phyloP scores from a whole-genome alignment of 768 basidiomycete species.

The Trametes villosa region DNA sequence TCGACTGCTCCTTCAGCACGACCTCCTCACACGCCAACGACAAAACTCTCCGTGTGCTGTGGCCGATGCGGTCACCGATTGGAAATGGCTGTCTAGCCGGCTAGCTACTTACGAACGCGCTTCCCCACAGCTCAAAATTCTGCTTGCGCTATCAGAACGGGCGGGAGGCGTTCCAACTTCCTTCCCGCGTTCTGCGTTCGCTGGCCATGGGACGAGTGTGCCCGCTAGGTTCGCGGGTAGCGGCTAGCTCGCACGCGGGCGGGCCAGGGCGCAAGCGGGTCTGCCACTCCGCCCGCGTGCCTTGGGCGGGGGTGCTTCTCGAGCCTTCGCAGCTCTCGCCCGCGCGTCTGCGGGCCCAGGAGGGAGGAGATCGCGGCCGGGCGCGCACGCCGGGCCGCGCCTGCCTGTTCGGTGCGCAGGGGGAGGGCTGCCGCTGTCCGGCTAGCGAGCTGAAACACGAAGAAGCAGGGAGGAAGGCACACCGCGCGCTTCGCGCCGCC shows the following conservation, averaged over 20 bases:
- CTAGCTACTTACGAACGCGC: background rate
- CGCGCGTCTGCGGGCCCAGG: constrained; percentile 1
- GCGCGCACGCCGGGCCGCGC: constrained; percentile 5
- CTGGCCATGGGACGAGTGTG: background rate
- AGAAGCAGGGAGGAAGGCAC: constrained; percentile 19
- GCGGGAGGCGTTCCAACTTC: too few species aligned
- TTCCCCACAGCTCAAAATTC: background rate
- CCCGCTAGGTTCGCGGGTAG: constrained; percentile 22
- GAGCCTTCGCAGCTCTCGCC: background rate
- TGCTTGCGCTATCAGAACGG: background rate
- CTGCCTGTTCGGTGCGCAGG: constrained; percentile 9
- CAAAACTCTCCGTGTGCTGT: background rate
- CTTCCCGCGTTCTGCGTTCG: background rate
- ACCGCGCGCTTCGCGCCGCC: background rate
- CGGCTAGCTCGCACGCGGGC: constrained; percentile 7
- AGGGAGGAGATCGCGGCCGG: background rate
- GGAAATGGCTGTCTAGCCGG: constrained; percentile 6
- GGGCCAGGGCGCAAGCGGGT: background rate
- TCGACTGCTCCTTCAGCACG: background rate
- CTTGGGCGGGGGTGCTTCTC: constrained; percentile 8
- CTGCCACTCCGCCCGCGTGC: constrained; percentile 4
- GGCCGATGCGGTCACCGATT: background rate
- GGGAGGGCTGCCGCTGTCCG: constrained; percentile 25
- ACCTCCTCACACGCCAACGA: constrained; percentile 8
- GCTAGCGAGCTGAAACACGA: constrained; percentile 29